Evolutionary conservation across 768 basidiomycete species (phyloP).

Genomic region (Suillus paluster): DNA sequence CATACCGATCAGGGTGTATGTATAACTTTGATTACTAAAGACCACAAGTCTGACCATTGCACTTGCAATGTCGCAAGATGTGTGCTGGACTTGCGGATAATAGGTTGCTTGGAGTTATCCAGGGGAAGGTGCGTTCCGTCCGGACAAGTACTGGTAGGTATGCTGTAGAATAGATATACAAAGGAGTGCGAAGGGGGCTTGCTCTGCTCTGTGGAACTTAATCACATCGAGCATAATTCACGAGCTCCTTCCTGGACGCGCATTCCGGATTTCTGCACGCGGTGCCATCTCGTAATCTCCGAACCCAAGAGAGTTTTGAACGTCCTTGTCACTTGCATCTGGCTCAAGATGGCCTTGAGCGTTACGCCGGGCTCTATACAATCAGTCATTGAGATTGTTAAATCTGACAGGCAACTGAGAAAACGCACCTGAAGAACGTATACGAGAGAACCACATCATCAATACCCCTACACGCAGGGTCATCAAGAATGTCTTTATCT

Average conservation of each 20-base stretch:
- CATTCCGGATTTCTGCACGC: slow-evolving; percentile 33
- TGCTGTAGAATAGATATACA: background rate
- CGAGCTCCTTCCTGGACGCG: slow-evolving; percentile 5
- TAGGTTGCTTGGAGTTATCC: background rate
- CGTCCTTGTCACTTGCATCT: slow-evolving; percentile 79
- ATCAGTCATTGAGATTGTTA: background rate
- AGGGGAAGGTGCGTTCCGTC: background rate
- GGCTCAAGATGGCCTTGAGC: slow-evolving; percentile 86
- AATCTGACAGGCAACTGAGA: background rate
- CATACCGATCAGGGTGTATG: background rate
- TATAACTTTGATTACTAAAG: background rate
- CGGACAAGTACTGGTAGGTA: background rate
- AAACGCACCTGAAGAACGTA: slow-evolving; percentile 91
- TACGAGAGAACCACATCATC: slow-evolving; percentile 95
- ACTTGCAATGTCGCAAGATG: background rate
- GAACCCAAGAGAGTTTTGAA: slow-evolving; percentile 84
- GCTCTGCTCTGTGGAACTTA: background rate
- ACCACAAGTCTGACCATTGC: background rate
- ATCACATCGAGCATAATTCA: background rate
- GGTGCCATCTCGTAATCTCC: slow-evolving; percentile 57
- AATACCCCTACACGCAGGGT: slow-evolving; percentile 83
- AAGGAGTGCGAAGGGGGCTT: background rate
- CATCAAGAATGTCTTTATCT: slow-evolving; percentile 95
- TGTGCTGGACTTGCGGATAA: background rate
- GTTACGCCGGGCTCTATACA: slow-evolving; percentile 80